Base-by-base conservation (phyloP, 768 basidiomycete genomes). In the Roridomyces roridus region DNA sequence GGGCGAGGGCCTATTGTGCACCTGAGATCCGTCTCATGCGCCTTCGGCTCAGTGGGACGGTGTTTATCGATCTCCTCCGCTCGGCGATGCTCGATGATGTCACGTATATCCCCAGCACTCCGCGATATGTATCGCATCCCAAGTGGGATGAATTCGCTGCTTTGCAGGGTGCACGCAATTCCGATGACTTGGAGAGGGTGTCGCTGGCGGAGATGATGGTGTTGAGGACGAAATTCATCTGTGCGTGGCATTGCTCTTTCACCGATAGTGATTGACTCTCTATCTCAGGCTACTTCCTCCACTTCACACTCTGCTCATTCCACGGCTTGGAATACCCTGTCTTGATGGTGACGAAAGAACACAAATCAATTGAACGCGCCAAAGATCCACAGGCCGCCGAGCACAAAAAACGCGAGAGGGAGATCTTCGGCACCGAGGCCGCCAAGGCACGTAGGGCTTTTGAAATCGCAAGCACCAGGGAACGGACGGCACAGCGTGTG, bases 281-380 rank as follows among this genome's bases (percentile, higher is more conserved):
- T 2, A 29, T 14, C 21, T 23, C 17, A 51, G 45, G 40, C 15
- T 39, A 55, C 29, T 18, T 54, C 6, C 6, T 55, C 18, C 56
- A 62, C 10, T 62, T 50, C 24, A 51, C 47, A 17, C 29, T 54
- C 20, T 14, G 61, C 20, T 54, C 56, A 14, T 55, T 53, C 45
- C 25, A 46, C 14, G 57, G 49, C 12, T 9, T 45, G 28, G 44
- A 46, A 12, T 34, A 21, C 11, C 53, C 48, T 23, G 43, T 6
- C 12, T 25, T 62, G 14, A 6, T 25, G 3, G 49, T 62, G 9
- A 5, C 10, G 29, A 57, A 57, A 25, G n/a, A 57, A 14, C 44
- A 43, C 31, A 47, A 28, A 29, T 26, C 25, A 5, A 11, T 21
- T 4, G 5, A 46, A 23, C 18, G 36, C 5, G 6, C 21, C 11